Conservation (phyloP, 1,284 basidiomycete species). For the Cutaneotrichosporon dermatis region DNA sequence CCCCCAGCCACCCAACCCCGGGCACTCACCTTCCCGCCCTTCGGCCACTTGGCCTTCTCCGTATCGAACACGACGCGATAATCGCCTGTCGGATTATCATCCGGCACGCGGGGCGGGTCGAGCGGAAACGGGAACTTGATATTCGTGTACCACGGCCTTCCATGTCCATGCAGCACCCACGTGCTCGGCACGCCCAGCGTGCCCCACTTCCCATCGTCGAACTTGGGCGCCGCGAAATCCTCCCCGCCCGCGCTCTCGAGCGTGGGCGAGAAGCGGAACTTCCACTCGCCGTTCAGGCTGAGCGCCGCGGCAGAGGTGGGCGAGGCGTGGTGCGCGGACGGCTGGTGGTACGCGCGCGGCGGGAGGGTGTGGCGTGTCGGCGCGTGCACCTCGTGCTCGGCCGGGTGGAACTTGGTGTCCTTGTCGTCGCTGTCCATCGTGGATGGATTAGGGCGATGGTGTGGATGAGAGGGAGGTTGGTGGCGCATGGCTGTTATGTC, state of each 20-base stretch:
- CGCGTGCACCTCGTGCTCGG: slow-evolving; percentile 13
- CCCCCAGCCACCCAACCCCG: too few species aligned
- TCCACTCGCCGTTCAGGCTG: slow-evolving; percentile 24
- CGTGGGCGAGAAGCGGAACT: slow-evolving; percentile 18
- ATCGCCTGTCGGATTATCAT: slow-evolving; percentile 23
- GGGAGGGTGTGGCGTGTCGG: slow-evolving; percentile 8
- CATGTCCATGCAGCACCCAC: slow-evolving; percentile 18
- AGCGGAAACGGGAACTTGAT: slow-evolving; percentile 18
- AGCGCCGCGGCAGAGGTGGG: slow-evolving; percentile 3
- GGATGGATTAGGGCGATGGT: slow-evolving; percentile 4
- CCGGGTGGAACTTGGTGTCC: slow-evolving; percentile 19
- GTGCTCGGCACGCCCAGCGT: slow-evolving; percentile 12
- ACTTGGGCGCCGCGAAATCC: slow-evolving; percentile 4
- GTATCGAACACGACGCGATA: slow-evolving; percentile 12
- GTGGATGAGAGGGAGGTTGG: background rate
- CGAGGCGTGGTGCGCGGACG: background rate
- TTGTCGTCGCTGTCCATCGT: background rate
- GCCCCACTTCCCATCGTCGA: slow-evolving; percentile 11
- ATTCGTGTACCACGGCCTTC: slow-evolving; percentile 16
- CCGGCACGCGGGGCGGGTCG: slow-evolving; percentile 15
- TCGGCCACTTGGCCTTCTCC: slow-evolving; percentile 5
- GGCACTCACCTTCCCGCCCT: too few species aligned
- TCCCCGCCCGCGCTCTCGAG: background rate
- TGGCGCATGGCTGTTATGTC: background rate
- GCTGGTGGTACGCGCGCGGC: slow-evolving; percentile 15